phyloP scores from a whole-genome alignment of 805 yeast genomes.

The Candida krabiensis region DNA sequence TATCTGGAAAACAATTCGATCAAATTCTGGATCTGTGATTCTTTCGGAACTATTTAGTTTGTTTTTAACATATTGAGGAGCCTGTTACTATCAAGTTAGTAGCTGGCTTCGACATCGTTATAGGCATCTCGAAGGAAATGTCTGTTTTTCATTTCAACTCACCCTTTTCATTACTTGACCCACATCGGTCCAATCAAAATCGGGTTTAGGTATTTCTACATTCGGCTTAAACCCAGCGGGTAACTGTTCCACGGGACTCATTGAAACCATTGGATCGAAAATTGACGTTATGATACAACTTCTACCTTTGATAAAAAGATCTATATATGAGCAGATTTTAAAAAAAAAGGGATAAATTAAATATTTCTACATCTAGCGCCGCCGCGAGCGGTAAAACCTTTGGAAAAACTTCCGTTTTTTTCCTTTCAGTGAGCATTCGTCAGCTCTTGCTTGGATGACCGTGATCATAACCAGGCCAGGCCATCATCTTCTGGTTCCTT shows the following conservation, averaged over 20 bases:
- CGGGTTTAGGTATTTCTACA: slow-evolving; percentile 18
- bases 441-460: slow-evolving; percentile 51
- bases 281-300: too few relatives aligned
- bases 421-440: too few relatives aligned
- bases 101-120: too few relatives aligned
- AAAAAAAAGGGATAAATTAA: too few relatives aligned
- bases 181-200: slow-evolving; percentile 30
- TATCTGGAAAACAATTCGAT: slow-evolving; percentile 18
- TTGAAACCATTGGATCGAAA: too few relatives aligned
- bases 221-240: slow-evolving; percentile 7
- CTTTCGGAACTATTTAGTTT: slow-evolving; percentile 27
- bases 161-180: slow-evolving; percentile 27
- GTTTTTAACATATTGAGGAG: slow-evolving; percentile 36
- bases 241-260: slow-evolving; percentile 1
- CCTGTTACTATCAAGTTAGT: slow-evolving; percentile 7
- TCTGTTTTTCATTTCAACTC: too few relatives aligned
- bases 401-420: too few relatives aligned
- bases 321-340: too few relatives aligned
- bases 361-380: too few relatives aligned
- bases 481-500: slow-evolving; percentile 34
- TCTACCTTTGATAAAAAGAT: too few relatives aligned
- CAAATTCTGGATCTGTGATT: slow-evolving; percentile 42
- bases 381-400: too few relatives aligned
- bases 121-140: too few relatives aligned
- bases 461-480: slow-evolving; percentile 72